A percentile compares a stretch with the other conserved stretches of the same genome.
phyloP scores from a whole-genome alignment of 2,329 filamentous ascomycete species.

The Triangularia verruculosa region DNA sequence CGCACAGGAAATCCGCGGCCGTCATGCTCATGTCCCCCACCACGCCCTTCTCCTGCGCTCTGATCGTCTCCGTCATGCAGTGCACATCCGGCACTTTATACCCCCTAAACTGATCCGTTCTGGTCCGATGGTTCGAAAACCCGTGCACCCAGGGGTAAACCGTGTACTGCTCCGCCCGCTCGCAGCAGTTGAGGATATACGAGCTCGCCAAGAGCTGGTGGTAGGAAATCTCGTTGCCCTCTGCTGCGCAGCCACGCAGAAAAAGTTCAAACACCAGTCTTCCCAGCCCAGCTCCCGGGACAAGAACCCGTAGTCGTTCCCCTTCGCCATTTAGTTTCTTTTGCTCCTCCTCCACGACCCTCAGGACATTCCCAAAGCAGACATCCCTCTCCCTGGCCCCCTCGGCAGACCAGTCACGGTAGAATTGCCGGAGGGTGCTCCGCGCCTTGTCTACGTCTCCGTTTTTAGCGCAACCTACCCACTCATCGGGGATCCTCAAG shows the following conservation, averaged over 20 bases:
- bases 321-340: constrained; percentile 25
- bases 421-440: constrained; percentile 90
- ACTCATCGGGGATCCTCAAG: constrained; percentile 55
- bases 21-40: constrained; percentile 83
- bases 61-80: constrained; percentile 55
- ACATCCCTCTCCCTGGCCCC: constrained; percentile 71
- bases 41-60: constrained; percentile 19
- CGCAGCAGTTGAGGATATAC: constrained; percentile 69
- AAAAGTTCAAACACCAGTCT: constrained; percentile 87
- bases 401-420: constrained; percentile 86
- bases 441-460: constrained; percentile 85
- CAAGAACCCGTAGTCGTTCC: constrained; percentile 62
- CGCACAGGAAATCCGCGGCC: constrained; percentile 86
- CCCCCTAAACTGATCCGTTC: constrained; percentile 70
- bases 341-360: constrained; percentile 52
- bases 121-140: constrained; percentile 79
- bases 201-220: constrained; percentile 88
- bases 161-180: constrained; percentile 59
- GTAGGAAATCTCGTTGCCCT: constrained; percentile 96
- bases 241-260: constrained; percentile 65
- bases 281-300: constrained; percentile 87
- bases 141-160: constrained; percentile 83
- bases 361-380: constrained; percentile 72
- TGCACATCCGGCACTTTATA: constrained; percentile 80
- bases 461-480: constrained; percentile 68